Evolutionary conservation across 2,329 filamentous ascomycete species (phyloP).

Genomic region (Pseudogymnoascus destructans): DNA sequence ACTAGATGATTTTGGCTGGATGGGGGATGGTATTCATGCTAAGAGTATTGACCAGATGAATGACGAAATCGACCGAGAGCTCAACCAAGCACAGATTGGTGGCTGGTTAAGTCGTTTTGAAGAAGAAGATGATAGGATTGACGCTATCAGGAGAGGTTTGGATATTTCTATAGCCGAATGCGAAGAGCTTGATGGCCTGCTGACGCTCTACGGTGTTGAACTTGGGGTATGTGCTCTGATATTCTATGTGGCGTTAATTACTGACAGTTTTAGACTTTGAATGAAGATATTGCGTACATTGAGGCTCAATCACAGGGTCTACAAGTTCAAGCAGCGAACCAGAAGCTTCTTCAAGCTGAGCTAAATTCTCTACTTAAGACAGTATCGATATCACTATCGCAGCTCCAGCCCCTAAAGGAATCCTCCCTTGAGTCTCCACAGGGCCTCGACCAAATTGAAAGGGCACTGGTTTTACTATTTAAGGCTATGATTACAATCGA

Average conservation of each 20-base stretch:
- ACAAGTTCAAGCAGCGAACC: slow-evolving; percentile 93
- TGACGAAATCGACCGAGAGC: slow-evolving; percentile 70
- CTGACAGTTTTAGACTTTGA: slow-evolving; percentile 53
- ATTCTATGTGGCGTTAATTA: slow-evolving; percentile 12
- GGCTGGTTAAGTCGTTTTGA: slow-evolving; percentile 78
- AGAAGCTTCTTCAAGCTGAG: slow-evolving; percentile 80
- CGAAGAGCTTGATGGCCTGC: slow-evolving; percentile 85
- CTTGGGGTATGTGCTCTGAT: slow-evolving; percentile 52
- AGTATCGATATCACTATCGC: slow-evolving; percentile 68
- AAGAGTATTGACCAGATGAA: slow-evolving; percentile 71
- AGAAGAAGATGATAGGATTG: slow-evolving; percentile 80
- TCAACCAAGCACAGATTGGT: slow-evolving; percentile 81
- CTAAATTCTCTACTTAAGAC: slow-evolving; percentile 80
- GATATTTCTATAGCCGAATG: slow-evolving; percentile 89
- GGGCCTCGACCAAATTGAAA: slow-evolving; percentile 67
- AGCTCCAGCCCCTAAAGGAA: slow-evolving; percentile 60
- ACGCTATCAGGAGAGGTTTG: slow-evolving; percentile 72
- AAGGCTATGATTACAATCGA: slow-evolving; percentile 92
- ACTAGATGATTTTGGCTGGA: slow-evolving; percentile 81
- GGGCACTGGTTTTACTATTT: slow-evolving; percentile 66
- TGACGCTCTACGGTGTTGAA: slow-evolving; percentile 91
- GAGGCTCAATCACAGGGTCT: slow-evolving; percentile 94
- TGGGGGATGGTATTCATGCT: slow-evolving; percentile 60
- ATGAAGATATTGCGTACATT: slow-evolving; percentile 92
- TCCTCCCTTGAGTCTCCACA: slow-evolving; percentile 58